A percentile compares a stretch with the other conserved stretches of the same genome.
These are phyloP conservation scores for Tuber melanosporum DNA, from an alignment of 495 filamentous ascomycete genomes.

Conservation along the genomic window DNA sequence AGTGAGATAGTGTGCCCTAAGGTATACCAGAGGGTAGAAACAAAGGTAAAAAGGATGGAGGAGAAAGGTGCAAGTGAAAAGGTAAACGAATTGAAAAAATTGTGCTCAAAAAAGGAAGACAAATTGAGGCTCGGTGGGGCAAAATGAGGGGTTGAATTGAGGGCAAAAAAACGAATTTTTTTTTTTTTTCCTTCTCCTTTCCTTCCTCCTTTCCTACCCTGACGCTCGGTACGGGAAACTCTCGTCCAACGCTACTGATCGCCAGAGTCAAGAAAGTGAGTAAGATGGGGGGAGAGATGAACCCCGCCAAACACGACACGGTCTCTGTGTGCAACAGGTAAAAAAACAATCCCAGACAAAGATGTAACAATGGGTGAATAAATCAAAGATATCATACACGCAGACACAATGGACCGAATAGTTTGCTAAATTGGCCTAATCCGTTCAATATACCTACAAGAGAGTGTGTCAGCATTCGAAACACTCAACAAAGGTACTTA, in stretches of 20 bases:
- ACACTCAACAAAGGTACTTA: neutral
- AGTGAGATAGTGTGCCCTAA: constrained; percentile 33
- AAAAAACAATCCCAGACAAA: constrained; percentile 14
- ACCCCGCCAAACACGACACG: neutral
- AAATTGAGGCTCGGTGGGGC: constrained; percentile 20
- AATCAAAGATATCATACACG: neutral
- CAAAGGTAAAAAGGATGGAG: constrained; percentile 17
- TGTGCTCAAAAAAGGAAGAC: neutral
- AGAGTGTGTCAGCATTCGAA: neutral
- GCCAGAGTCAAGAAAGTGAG: neutral
- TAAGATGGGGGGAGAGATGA: neutral
- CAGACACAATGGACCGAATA: neutral
- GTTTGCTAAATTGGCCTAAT: constrained; percentile 8
- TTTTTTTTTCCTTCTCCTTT: constrained; percentile 4
- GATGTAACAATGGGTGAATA: neutral
- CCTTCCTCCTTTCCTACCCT: neutral
- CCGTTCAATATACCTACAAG: constrained; percentile 4
- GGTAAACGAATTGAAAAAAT: constrained; percentile 17
- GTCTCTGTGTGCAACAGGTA: constrained; percentile 15
- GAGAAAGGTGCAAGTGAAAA: constrained; percentile 33
- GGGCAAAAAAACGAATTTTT: constrained; percentile 18
- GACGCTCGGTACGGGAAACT: neutral
- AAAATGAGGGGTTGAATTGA: constrained; percentile 28
- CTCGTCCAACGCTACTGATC: neutral
- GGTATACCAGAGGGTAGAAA: constrained; percentile 26